phyloP scores from a whole-genome alignment of 805 yeast species.

The Yarrowia sp. region DNA sequence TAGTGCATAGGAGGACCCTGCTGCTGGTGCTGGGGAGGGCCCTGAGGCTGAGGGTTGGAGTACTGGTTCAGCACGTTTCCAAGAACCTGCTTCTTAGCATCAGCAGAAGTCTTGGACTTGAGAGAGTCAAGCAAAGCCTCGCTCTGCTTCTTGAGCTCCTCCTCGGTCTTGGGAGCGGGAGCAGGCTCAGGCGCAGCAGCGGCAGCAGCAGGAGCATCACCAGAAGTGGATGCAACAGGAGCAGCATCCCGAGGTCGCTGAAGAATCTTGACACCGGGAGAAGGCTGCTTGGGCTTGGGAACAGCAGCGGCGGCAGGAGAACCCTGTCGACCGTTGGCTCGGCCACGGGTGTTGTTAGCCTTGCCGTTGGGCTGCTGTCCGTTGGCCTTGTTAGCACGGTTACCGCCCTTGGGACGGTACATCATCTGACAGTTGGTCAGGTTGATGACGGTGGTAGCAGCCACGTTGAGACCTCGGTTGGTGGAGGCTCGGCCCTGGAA shows the following conservation, averaged over 20 bases:
- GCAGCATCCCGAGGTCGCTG: constrained; percentile 24
- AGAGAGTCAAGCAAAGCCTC: constrained; percentile 21
- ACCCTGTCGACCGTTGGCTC: neutral
- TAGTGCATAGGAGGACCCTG: neutral
- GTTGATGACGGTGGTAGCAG: constrained; percentile 77
- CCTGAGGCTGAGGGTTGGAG: constrained; percentile 24
- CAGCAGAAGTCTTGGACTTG: constrained; percentile 13
- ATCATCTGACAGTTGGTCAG: constrained; percentile 70
- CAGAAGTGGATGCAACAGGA: constrained; percentile 1
- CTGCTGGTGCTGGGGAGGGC: constrained; percentile 13
- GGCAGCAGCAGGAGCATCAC: constrained; percentile 29
- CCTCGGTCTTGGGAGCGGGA: constrained; percentile 13
- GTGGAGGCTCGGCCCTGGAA: constrained; percentile 73
- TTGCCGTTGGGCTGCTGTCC: constrained; percentile 15
- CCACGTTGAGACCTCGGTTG: constrained; percentile 80
- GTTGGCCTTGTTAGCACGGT: neutral
- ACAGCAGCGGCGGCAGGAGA: constrained; percentile 12
- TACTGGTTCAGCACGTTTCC: constrained; percentile 22
- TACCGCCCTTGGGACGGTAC: constrained; percentile 53
- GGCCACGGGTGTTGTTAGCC: neutral
- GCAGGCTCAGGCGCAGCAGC: constrained; percentile 30
- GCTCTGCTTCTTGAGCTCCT: constrained; percentile 24
- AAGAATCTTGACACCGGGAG: constrained; percentile 27
- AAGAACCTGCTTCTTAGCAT: constrained; percentile 22
- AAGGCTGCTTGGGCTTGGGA: constrained; percentile 17